phyloP scores from a whole-genome alignment of 768 basidiomycete species.

The Naganishia vaughanmartiniae region DNA sequence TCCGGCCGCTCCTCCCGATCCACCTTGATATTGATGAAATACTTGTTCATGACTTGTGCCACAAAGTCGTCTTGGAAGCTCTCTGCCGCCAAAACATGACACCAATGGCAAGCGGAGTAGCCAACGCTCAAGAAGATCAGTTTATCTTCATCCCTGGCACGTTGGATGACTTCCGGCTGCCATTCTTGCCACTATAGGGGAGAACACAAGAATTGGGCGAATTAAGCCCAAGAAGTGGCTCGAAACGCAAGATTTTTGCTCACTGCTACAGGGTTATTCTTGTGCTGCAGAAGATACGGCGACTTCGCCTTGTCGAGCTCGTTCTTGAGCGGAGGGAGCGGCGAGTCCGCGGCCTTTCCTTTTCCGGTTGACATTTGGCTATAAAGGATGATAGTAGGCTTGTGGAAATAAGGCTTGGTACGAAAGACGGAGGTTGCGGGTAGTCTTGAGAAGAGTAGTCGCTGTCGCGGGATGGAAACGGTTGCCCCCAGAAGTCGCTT shows the following conservation, averaged over 20 bases:
- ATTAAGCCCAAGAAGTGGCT: neutral
- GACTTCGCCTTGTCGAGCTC: conserved; percentile 41
- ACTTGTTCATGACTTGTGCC: conserved; percentile 54
- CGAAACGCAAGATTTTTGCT: neutral
- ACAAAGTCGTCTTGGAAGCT: conserved; percentile 54
- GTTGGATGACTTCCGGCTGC: conserved; percentile 38
- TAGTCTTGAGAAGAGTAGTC: no score
- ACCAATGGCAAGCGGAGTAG: conserved; percentile 56
- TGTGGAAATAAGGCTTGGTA: neutral
- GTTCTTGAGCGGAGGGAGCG: conserved; percentile 37
- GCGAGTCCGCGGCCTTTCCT: conserved; percentile 4
- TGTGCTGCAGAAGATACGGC: conserved; percentile 45
- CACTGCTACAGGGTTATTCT: conserved; percentile 45
- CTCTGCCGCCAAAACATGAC: conserved; percentile 49
- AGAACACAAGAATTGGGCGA: neutral
- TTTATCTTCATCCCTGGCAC: conserved; percentile 39
- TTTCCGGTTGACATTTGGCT: conserved; percentile 31
- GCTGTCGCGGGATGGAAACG: neutral
- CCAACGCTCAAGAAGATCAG: conserved; percentile 55
- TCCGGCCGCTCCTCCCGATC: conserved; percentile 56
- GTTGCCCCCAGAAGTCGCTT: neutral
- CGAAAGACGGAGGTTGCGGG: neutral
- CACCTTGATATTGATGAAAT: conserved; percentile 54
- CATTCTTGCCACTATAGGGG: conserved; percentile 46
- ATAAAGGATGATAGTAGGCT: neutral